A percentile compares a stretch with the other conserved stretches of the same genome.
Conservation (phyloP, 2,329 filamentous ascomycete species). For the Oidium heveae region DNA sequence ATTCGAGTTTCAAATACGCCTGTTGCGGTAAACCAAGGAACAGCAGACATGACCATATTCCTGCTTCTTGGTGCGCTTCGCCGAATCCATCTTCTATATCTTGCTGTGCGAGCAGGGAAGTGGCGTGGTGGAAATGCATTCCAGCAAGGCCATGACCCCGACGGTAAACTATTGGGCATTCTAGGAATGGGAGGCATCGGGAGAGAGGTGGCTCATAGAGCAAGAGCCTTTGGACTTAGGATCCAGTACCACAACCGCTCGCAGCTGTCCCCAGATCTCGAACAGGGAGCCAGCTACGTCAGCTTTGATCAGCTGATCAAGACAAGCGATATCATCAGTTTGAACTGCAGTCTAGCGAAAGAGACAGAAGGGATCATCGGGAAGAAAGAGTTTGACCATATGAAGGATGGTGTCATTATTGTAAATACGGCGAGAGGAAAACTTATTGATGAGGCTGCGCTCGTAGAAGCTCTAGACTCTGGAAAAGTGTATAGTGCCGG, state of each 20-base stretch:
- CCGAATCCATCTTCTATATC: slow-evolving; percentile 29
- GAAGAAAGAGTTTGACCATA: slow-evolving; percentile 38
- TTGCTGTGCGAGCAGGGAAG: slow-evolving; percentile 32
- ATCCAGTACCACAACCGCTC: slow-evolving; percentile 51
- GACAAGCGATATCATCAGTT: slow-evolving; percentile 47
- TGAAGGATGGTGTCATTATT: slow-evolving; percentile 56
- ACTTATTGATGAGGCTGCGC: slow-evolving; percentile 53
- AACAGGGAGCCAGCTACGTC: slow-evolving; percentile 32
- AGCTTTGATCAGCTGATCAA: slow-evolving; percentile 44
- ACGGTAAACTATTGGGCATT: slow-evolving; percentile 53
- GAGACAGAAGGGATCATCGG: slow-evolving; percentile 47
- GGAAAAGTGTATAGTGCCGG: slow-evolving; percentile 40
- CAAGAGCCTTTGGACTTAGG: slow-evolving; percentile 47
- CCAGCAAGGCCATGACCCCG: slow-evolving; percentile 35
- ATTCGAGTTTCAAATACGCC: slow-evolving; percentile 56
- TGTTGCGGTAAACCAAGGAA: slow-evolving; percentile 52
- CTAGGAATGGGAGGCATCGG: slow-evolving; percentile 65
- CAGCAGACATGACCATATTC: slow-evolving; percentile 57
- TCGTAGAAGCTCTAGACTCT: slow-evolving; percentile 49
- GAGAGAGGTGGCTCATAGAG: slow-evolving; percentile 44
- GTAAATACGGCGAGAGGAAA: slow-evolving; percentile 63
- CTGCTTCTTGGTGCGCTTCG: slow-evolving; percentile 56
- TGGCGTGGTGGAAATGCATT: slow-evolving; percentile 28
- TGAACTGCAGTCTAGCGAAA: slow-evolving; percentile 48
- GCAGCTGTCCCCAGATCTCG: slow-evolving; percentile 25